Base-by-base conservation (phyloP, 2,329 filamentous ascomycete genomes). In the Sporothrix globosa region DNA sequence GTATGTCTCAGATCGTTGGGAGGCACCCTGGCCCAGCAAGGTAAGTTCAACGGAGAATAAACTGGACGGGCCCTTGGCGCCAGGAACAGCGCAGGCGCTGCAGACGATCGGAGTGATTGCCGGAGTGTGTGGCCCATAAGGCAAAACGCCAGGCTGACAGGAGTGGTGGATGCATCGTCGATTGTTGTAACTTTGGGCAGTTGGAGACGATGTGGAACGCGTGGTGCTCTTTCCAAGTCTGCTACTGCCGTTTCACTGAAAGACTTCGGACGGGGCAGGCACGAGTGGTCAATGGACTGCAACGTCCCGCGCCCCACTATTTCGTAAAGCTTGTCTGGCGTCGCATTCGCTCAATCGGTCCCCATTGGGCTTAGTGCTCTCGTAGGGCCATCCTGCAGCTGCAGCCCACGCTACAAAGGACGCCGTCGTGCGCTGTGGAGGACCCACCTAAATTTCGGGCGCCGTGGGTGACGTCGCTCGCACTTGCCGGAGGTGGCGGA, bases 151-250 rank as follows among this genome's bases (percentile, higher is more conserved):
- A 46, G 58, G 58, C 39, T 46, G 58, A 46, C 13, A 21, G 21
- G 21, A 2, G 56, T 61, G 39, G 58, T 58, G 54, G 27, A 21
- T 34, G 56, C 30, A 41, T 58, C n/a, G 56, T 63, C 41, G 58
- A 39, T 24, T 50, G 41, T 60, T 69, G 34, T 34, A 30, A 30
- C 30, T 67, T 17, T 67, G 34, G 27, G 71, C 71, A 63, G 19
- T 19, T 56, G n/a, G 34, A 61, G 53, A 34, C 27, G 53, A 24
- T 7, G n/a, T 61, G 39, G 9, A 2, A 24, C 34, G 53, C 27
- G 27, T 14, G 13, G 13, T 14, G 50, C 50, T 24, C 54, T 58
- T 41, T 41, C 52, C 52, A 27, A 6, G 21, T 9, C 34, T 61
- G 56, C 39, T 4, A 24, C 11, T 11, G 56, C 34, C 24, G 56